Conservation (phyloP, 2,329 filamentous ascomycete genomes). For the Aspergillus sp. region DNA sequence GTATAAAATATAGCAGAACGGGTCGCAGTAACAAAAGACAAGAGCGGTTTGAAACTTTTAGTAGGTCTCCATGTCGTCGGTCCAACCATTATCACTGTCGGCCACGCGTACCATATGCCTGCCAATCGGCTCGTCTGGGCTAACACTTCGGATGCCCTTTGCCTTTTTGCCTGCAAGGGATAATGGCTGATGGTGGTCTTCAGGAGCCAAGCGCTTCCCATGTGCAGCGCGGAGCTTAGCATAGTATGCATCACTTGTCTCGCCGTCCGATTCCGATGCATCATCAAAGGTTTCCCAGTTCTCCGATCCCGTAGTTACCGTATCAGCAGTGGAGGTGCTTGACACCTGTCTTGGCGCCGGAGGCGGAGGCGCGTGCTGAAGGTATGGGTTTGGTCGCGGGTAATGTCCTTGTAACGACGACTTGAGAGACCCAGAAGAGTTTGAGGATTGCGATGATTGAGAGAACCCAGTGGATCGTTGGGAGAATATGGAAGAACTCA, state of each 20-base stretch:
- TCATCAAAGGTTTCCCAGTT: conserved; percentile 99
- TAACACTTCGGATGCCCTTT: conserved; percentile 49
- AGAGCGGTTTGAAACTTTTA: conserved; percentile 20
- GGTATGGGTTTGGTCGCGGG: conserved; percentile 36
- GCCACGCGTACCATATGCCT: conserved; percentile 47
- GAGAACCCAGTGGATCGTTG: conserved; percentile 38
- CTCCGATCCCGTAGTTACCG: conserved; percentile 76
- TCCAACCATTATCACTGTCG: conserved; percentile 56
- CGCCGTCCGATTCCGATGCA: conserved; percentile 70
- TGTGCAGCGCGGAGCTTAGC: conserved; percentile 71
- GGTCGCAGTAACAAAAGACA: conserved; percentile 4
- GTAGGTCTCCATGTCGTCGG: conserved; percentile 50
- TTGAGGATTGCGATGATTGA: conserved; percentile 44
- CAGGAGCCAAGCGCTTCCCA: conserved; percentile 59
- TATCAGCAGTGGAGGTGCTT: conserved; percentile 65
- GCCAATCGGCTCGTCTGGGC: conserved; percentile 40
- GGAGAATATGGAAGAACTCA: conserved; percentile 44
- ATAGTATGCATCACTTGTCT: conserved; percentile 76
- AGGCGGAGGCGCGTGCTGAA: conserved; percentile 37
- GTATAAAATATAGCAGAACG: conserved; percentile 10
- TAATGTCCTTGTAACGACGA: conserved; percentile 30
- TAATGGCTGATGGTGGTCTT: conserved; percentile 32
- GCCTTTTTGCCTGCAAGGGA: conserved; percentile 41
- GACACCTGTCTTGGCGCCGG: conserved; percentile 65
- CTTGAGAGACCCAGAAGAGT: conserved; percentile 38